Evolutionary conservation across 164 flowering plant genomes (phyloP), one percentile per base, ranked within the genome.

Genomic region (Nymphaea thermarum): DNA sequence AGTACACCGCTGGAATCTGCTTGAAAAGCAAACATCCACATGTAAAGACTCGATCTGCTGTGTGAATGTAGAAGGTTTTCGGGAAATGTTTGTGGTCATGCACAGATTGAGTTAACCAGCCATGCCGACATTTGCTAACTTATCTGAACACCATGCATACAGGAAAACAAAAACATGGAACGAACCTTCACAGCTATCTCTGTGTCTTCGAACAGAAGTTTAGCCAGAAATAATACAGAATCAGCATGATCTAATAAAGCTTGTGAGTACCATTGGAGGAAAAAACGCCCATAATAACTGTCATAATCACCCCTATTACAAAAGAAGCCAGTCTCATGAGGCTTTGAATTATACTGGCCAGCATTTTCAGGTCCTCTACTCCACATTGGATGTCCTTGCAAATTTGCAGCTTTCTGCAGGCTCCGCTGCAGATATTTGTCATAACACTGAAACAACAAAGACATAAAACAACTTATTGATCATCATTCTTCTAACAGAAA

Each of bases 241-340:
- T 90, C 96, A 43, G 88, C 92, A 79, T 93, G 98, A 63, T 87
- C 87, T 51, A 87, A 77, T 62, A 93, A 78, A 65, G 81, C 68
- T 77, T 87, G 85, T 18, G 90, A 71, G 79, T 90, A 93, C 98
- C 98, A 93, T 15, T 79, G 79, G 66, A 93, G 85, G 79, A 90
- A 93, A 75, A 93, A 90, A 36, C 91, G 91, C 17, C 98, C 98
- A 70, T 86, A 87, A 71, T 86, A 90, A 81, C 96, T 84, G 72
- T 90, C 96, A 80, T 90, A 93, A 73, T 90, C 96, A 74, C 98
- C 96, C 64, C 92, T 83, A 62, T 93, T 96, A 78, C 89, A 85
- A 71, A 90, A 93, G 75, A 93, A 93, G 8, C 88, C 90, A 65
- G 96, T 88, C 76, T 93, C 96, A 73, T 86, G 85, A 3, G 98